Conservation (phyloP, 495 filamentous ascomycete species). For the Penicillium lividum region DNA sequence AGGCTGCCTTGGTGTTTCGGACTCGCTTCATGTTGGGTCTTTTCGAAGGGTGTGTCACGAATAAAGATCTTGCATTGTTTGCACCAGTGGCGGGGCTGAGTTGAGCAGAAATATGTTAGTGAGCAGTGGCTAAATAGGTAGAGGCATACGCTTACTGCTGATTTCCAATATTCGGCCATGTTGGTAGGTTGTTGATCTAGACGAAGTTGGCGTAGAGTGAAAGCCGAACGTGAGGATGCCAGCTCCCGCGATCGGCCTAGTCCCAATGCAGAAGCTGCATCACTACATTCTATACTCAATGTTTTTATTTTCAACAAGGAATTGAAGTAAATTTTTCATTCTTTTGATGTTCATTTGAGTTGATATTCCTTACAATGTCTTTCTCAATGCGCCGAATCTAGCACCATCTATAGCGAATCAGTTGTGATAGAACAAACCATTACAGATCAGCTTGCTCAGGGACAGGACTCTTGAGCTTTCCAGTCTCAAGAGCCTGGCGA, state of each 20-base stretch:
- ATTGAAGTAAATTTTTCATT: neutral
- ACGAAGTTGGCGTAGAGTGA: conserved; percentile 6
- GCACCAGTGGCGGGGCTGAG: conserved; percentile 88
- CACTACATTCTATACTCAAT: neutral
- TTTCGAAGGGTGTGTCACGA: conserved; percentile 87
- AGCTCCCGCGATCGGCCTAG: conserved; percentile 19
- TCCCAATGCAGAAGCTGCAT: conserved; percentile 15
- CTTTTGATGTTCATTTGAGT: neutral
- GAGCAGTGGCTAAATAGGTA: neutral
- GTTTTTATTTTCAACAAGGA: no score
- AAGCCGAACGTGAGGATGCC: neutral
- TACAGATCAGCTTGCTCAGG: conserved; percentile 57
- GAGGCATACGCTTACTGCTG: conserved; percentile 57
- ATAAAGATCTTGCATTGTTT: conserved; percentile 94
- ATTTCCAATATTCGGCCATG: conserved; percentile 99
- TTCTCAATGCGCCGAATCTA: neutral
- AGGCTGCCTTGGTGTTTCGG: conserved; percentile 83
- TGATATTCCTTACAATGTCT: neutral
- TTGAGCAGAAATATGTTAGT: conserved; percentile 5
- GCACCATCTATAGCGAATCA: neutral
- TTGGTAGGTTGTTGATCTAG: conserved; percentile 1
- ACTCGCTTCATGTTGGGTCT: conserved; percentile 87
- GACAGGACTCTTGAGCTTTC: conserved; percentile 58
- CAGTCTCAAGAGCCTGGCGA: conserved; percentile 51
- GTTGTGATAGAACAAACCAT: neutral